Evolutionary conservation across 2,329 filamentous ascomycete genomes (phyloP), one percentile per base, ranked within the genome.

Genomic region (Ustilaginoidea virens): DNA sequence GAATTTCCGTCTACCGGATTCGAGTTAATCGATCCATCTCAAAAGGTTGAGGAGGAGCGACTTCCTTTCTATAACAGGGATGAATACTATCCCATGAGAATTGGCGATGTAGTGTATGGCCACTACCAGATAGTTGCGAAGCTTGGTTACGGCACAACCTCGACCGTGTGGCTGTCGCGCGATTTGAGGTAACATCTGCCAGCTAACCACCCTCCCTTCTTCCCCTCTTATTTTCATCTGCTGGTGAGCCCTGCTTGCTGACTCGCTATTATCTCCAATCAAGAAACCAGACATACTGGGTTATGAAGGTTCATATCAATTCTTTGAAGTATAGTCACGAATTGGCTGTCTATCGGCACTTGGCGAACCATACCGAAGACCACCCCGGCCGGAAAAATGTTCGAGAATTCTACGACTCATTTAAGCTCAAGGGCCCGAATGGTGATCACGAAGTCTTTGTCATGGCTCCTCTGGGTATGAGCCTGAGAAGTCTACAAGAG

Each of bases 101-200:
- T 54, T 5, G 53, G 53, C 5, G 33, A 56, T 9, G 25, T 52
- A 0, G 37, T 57, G 31, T 17, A 45, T 2, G 28, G 30, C 4
- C 45, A 41, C 12, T 61, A 58, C 15, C 27, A 29, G 20, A 13
- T 24, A 22, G 27, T 23, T 29, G 28, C 23, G 22, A 63, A 63
- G 34, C 46, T 61, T 8, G 58, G 58, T 16, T 58, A 52, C 35
- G 57, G 57, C 7, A 42, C 42, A 5, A 41, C 37, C 23, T 58
- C 57, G 5, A 61, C 57, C 1, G 51, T 56, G 4, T 62, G 58
- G 57, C 46, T 61, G 0, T 50, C 48, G 25, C 47, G 39, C 17
- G 53, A 59, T 43, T 43, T 55, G 10, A 30, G 27, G 41, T 45
- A 16, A 25, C 7, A 11, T 23, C 6, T 16, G 5, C 16, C 12